Evolutionary conservation across 495 filamentous ascomycete species (phyloP).

Genomic region (Cetradonia linearis): DNA sequence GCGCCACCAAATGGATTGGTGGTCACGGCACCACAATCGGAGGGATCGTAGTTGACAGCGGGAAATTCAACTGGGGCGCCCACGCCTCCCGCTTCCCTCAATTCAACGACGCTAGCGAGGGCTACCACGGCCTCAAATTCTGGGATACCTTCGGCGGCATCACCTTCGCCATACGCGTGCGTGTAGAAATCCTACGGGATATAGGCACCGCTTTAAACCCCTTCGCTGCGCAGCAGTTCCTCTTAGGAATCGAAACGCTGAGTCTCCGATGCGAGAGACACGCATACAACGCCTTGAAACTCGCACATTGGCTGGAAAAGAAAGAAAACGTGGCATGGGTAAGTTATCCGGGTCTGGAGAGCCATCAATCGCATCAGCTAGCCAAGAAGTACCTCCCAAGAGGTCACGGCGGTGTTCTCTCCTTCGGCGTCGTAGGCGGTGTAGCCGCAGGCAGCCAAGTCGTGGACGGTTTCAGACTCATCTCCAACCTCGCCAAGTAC

Average conservation of each 20-base stretch:
- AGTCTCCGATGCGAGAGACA: slow-evolving; percentile 79
- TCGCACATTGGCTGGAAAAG: slow-evolving; percentile 77
- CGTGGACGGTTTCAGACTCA: slow-evolving; percentile 90
- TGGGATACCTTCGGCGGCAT: slow-evolving; percentile 90
- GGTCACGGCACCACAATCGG: slow-evolving; percentile 95
- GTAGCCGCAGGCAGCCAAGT: slow-evolving; percentile 70
- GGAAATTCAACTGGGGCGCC: slow-evolving; percentile 95
- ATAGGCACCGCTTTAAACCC: slow-evolving; percentile 78
- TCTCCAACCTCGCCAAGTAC: slow-evolving; percentile 83
- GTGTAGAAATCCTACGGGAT: slow-evolving; percentile 84
- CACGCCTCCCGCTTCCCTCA: slow-evolving; percentile 83
- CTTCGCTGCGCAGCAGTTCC: slow-evolving; percentile 88
- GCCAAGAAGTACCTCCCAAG: slow-evolving; percentile 86
- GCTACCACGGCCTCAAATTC: slow-evolving; percentile 95
- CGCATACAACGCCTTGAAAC: slow-evolving; percentile 68
- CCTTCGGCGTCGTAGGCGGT: slow-evolving; percentile 88
- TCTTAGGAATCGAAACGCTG: slow-evolving; percentile 85
- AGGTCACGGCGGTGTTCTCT: slow-evolving; percentile 86
- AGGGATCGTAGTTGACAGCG: slow-evolving; percentile 81
- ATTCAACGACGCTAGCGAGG: slow-evolving; percentile 81
- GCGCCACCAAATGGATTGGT: slow-evolving; percentile 97
- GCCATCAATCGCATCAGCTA: slow-evolving; percentile 64
- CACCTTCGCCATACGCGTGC: slow-evolving; percentile 70
- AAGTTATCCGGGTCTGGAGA: slow-evolving; percentile 80
- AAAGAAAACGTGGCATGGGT: slow-evolving; percentile 87